These are phyloP conservation scores for Aspergillus ustus DNA, from an alignment of 2,329 filamentous ascomycete species.

Conservation along the genomic window DNA sequence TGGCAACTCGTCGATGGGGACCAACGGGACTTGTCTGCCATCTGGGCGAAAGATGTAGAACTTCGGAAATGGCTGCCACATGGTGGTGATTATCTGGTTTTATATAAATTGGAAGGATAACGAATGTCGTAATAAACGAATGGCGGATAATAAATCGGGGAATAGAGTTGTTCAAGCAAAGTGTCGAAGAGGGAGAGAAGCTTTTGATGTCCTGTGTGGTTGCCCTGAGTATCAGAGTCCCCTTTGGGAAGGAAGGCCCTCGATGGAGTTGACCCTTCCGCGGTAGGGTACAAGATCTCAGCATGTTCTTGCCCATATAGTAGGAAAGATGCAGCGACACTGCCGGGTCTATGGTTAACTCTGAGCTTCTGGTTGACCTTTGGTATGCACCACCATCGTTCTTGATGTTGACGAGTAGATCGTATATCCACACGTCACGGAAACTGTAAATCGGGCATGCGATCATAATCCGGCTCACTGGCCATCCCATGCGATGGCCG, in stretches of 20 bases:
- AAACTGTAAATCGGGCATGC: neutral
- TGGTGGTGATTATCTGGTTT: conserved; percentile 11
- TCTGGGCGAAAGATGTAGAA: conserved; percentile 48
- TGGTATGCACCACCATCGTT: neutral
- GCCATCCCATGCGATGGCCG: neutral
- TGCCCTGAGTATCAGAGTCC: neutral
- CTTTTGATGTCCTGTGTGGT: neutral
- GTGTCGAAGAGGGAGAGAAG: neutral
- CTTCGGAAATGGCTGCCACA: conserved; percentile 34
- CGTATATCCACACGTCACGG: neutral
- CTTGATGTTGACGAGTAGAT: neutral
- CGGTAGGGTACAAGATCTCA: neutral
- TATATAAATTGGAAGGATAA: conserved; percentile 6
- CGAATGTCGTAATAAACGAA: conserved; percentile 8
- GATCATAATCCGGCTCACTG: neutral
- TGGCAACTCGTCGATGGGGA: conserved; percentile 51
- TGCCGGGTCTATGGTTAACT: neutral
- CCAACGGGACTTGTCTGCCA: conserved; percentile 42
- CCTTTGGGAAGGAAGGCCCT: neutral
- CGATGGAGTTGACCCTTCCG: neutral
- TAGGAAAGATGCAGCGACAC: no score
- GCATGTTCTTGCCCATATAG: neutral
- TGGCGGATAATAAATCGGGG: neutral
- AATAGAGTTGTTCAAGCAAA: neutral
- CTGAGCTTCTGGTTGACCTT: neutral